phyloP scores from a whole-genome alignment of 768 basidiomycete genomes.

The Mycena rebaudengoi region DNA sequence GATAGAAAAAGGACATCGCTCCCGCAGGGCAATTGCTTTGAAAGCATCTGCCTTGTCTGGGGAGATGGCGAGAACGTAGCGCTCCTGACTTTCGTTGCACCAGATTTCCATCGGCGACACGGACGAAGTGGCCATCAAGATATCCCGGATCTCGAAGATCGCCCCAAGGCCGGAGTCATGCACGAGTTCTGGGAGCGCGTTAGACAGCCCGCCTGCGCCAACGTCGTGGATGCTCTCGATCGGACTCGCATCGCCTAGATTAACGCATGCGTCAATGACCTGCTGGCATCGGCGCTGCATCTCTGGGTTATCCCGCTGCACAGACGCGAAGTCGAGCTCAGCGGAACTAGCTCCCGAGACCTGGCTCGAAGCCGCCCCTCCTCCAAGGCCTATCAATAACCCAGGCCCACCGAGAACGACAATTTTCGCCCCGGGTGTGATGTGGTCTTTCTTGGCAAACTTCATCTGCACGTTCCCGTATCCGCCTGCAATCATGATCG shows the following conservation, averaged over 20 bases:
- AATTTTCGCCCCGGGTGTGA: slow-evolving; percentile 85
- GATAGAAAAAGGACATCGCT: slow-evolving; percentile 92
- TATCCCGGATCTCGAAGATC: slow-evolving; percentile 91
- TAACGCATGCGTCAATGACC: slow-evolving; percentile 92
- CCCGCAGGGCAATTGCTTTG: slow-evolving; percentile 80
- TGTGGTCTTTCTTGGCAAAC: slow-evolving; percentile 81
- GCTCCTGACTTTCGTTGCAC: slow-evolving; percentile 99
- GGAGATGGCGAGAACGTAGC: slow-evolving; percentile 93
- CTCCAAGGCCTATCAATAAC: slow-evolving; percentile 95
- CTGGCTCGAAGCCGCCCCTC: slow-evolving; percentile 96
- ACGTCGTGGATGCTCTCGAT: slow-evolving; percentile 98
- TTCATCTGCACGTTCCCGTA: slow-evolving; percentile 90
- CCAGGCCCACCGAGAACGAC: slow-evolving; percentile 96
- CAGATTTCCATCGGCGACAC: slow-evolving; percentile 99
- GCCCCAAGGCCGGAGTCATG: slow-evolving; percentile 96
- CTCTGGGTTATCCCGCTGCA: slow-evolving; percentile 97
- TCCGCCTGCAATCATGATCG: slow-evolving; percentile 99
- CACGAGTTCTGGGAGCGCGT: slow-evolving; percentile 95
- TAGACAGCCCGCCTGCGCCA: slow-evolving; percentile 95
- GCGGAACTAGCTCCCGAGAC: slow-evolving; percentile 90
- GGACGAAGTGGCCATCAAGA: slow-evolving; percentile 88
- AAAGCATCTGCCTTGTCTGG: slow-evolving; percentile 70
- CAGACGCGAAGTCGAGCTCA: slow-evolving; percentile 96
- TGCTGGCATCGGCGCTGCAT: slow-evolving; percentile 98
- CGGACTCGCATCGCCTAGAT: slow-evolving; percentile 66